phyloP scores from a whole-genome alignment of 495 filamentous ascomycete species.

The Lindgomyces ingoldianus region DNA sequence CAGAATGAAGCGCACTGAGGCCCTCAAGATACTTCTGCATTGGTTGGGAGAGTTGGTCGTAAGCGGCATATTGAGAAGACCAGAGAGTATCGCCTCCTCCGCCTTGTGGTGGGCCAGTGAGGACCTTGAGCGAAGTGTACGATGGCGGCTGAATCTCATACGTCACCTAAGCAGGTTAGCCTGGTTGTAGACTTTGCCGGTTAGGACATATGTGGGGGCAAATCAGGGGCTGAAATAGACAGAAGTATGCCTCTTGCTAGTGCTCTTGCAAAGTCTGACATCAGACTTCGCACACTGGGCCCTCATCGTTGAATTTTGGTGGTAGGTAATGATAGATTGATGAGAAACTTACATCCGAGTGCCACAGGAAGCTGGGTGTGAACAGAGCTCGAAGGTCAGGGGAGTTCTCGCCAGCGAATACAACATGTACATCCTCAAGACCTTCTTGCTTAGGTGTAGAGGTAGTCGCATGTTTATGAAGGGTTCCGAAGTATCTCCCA shows the following conservation, averaged over 20 bases:
- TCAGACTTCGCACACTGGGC: no score
- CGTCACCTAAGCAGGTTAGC: conserved; percentile 39
- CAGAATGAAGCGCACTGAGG: conserved; percentile 70
- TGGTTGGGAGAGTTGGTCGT: conserved; percentile 64
- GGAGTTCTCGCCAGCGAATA: conserved; percentile 65
- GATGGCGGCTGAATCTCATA: conserved; percentile 79
- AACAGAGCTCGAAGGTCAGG: conserved; percentile 49
- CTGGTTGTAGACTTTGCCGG: no score
- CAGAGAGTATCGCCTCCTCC: conserved; percentile 78
- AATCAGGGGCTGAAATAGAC: no score
- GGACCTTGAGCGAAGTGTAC: conserved; percentile 70
- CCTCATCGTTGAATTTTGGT: no score
- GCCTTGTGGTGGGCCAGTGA: conserved; percentile 65
- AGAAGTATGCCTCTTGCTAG: no score
- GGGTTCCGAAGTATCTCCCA: conserved; percentile 64
- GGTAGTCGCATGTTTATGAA: conserved; percentile 67
- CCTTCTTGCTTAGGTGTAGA: conserved; percentile 59
- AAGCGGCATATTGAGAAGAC: conserved; percentile 73
- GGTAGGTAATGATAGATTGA: neutral
- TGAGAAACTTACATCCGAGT: conserved; percentile 56
- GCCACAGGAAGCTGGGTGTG: conserved; percentile 57
- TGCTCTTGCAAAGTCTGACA: no score
- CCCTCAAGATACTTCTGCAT: conserved; percentile 74
- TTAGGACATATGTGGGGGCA: no score
- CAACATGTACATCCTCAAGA: conserved; percentile 69